phyloP scores from a whole-genome alignment of 108 stramenopile genomes.

The Pseudonitzschia multistriata region DNA sequence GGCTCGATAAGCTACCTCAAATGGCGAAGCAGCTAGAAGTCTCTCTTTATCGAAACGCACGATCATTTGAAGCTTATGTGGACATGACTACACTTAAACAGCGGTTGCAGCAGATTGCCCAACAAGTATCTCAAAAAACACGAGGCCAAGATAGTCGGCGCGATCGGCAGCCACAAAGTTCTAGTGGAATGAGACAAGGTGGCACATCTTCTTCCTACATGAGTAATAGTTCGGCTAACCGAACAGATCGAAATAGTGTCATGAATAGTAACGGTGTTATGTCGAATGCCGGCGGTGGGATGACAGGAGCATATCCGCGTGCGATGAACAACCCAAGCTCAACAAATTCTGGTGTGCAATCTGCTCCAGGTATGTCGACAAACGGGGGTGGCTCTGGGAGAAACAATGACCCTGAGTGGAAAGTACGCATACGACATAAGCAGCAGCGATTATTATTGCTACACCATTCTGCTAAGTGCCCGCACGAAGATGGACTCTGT shows the following conservation, averaged over 20 bases:
- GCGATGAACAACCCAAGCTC: constrained; percentile 8
- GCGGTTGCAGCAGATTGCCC: constrained; percentile 86
- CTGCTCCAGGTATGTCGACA: not conserved
- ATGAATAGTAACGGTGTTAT: constrained; percentile 11
- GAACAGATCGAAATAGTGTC: constrained; percentile 22
- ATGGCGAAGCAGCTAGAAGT: constrained; percentile 96
- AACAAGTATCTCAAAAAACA: constrained; percentile 79
- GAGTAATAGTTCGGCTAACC: constrained; percentile 9
- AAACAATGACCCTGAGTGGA: constrained; percentile 76
- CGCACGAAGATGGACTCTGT: constrained; percentile 84
- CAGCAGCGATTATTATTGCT: constrained; percentile 95
- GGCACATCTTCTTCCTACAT: constrained; percentile 7
- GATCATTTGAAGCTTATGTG: constrained; percentile 86
- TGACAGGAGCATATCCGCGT: not conserved
- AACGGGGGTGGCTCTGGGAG: constrained; percentile 32
- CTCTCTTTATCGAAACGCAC: constrained; percentile 87
- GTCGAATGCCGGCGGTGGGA: constrained; percentile 6
- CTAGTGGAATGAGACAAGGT: constrained; percentile 19
- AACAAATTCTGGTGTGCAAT: not conserved
- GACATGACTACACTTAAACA: constrained; percentile 85
- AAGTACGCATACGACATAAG: constrained; percentile 91
- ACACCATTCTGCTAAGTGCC: constrained; percentile 97
- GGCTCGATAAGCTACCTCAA: constrained; percentile 89
- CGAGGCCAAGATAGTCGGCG: constrained; percentile 22
- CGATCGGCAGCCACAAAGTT: constrained; percentile 9